Conservation (phyloP, 2,329 filamentous ascomycete species). For the Aspergillus udagawae region DNA sequence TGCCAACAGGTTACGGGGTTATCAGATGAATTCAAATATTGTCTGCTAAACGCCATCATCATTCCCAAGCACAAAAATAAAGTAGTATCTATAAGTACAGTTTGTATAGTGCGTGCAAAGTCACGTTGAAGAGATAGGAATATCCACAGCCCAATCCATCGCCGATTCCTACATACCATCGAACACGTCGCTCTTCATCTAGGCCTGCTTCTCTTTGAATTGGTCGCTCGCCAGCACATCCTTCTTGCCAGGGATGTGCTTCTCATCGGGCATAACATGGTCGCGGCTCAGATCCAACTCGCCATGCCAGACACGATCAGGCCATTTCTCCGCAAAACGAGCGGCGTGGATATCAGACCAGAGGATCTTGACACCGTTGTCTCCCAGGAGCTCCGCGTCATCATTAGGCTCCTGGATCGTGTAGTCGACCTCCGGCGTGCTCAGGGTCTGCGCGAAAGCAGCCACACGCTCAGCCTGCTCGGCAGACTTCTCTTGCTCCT, state of each 20-base stretch:
- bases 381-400: slow-evolving; percentile 22
- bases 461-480: slow-evolving; percentile 22
- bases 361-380: slow-evolving; percentile 39
- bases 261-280: slow-evolving; percentile 34
- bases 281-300: slow-evolving; percentile 34
- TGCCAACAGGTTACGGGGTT: background rate
- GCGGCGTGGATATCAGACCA: slow-evolving; percentile 46
- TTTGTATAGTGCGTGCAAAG: slow-evolving; percentile 8
- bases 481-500: slow-evolving; percentile 21
- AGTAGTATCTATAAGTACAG: slow-evolving; percentile 22
- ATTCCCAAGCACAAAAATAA: slow-evolving; percentile 7
- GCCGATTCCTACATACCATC: background rate
- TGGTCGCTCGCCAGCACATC: slow-evolving; percentile 22
- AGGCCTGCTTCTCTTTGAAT: slow-evolving; percentile 23
- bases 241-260: slow-evolving; percentile 11
- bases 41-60: slow-evolving; percentile 17
- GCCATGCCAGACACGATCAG: slow-evolving; percentile 41
- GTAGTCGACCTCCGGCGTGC: slow-evolving; percentile 16
- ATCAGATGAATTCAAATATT: background rate
- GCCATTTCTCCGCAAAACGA: slow-evolving; percentile 40
- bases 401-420: slow-evolving; percentile 27
- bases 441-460: slow-evolving; percentile 14
- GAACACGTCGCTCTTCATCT: background rate
- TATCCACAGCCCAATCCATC: slow-evolving; percentile 1
- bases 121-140: slow-evolving; percentile 19